Conservation (phyloP, 139 green algal species). For the Bryopsis sp. region DNA sequence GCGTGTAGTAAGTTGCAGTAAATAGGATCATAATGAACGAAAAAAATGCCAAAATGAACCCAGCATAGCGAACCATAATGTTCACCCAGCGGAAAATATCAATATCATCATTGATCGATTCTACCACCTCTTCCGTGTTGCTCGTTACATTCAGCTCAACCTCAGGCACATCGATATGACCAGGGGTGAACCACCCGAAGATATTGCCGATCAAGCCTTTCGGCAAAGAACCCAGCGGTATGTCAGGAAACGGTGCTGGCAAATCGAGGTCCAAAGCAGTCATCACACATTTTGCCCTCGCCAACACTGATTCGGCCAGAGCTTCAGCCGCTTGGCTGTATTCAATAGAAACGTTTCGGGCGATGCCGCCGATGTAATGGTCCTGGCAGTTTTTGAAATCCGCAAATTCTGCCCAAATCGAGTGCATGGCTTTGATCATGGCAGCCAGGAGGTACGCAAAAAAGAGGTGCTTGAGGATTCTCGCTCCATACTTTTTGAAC, state of each 20-base stretch:
- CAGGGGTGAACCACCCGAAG: constrained; percentile 12
- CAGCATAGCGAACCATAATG: neutral
- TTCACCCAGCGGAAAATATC: neutral
- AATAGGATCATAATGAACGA: neutral
- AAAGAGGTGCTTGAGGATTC: constrained; percentile 3
- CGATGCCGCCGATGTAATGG: neutral
- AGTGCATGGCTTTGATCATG: neutral
- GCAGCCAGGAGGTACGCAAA: neutral
- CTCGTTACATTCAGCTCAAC: neutral
- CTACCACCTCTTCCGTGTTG: constrained; percentile 2
- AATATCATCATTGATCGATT: neutral
- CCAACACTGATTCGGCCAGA: neutral
- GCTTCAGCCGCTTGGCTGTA: constrained; percentile 7
- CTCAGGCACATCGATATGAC: neutral
- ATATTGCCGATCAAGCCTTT: neutral
- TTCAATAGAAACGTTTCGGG: constrained; percentile 4
- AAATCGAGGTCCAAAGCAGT: neutral
- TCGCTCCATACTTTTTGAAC: constrained; percentile 2
- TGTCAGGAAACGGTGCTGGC: neutral
- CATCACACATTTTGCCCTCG: neutral
- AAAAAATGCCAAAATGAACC: neutral
- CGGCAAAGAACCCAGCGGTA: neutral
- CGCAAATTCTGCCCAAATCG: constrained; percentile 8
- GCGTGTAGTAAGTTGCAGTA: constrained; percentile 9
- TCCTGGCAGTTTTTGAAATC: constrained; percentile 12